Evolutionary conservation across 2,329 filamentous ascomycete genomes (phyloP).

Genomic region (Diaporthe sp.): DNA sequence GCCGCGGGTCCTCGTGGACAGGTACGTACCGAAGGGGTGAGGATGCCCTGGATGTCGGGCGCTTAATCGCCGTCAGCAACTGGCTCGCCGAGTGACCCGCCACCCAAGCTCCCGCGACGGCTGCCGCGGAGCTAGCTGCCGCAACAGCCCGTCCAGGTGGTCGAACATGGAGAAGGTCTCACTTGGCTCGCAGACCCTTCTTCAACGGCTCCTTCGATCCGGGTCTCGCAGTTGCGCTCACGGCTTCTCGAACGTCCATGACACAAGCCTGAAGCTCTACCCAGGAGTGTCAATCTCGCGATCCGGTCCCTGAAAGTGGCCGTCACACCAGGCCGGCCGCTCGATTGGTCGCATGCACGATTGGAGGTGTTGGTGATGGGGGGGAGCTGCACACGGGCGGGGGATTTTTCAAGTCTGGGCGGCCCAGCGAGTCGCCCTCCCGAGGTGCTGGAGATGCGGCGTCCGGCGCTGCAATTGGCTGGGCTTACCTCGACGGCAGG

Average conservation of each 20-base stretch:
- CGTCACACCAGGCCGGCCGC: constrained; percentile 27
- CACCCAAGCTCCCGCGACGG: constrained; percentile 24
- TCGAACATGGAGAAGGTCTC: background rate
- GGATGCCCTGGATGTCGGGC: constrained; percentile 14
- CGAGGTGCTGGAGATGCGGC: constrained; percentile 20
- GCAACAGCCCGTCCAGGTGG: background rate
- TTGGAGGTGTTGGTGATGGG: constrained; percentile 22
- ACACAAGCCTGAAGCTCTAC: constrained; percentile 7
- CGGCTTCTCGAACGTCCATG: constrained; percentile 30
- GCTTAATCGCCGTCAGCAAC: constrained; percentile 37
- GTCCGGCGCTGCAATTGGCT: constrained; percentile 17
- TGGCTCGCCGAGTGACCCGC: constrained; percentile 23
- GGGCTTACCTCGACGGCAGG: constrained; percentile 26
- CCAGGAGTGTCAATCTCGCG: background rate
- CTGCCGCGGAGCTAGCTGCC: constrained; percentile 7
- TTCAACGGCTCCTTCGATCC: background rate
- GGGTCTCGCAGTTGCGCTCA: background rate
- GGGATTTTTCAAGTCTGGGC: background rate
- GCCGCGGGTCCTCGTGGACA: background rate
- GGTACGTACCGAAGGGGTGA: constrained; percentile 7
- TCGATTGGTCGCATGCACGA: constrained; percentile 25
- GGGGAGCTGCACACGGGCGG: background rate
- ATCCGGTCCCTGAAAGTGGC: constrained; percentile 15
- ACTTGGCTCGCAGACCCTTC: background rate
- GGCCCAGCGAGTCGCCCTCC: constrained; percentile 36